Evolutionary conservation across 2,329 filamentous ascomycete genomes (phyloP), one percentile per base, ranked within the genome.

Genomic region (Tolypocladium inflatum): DNA sequence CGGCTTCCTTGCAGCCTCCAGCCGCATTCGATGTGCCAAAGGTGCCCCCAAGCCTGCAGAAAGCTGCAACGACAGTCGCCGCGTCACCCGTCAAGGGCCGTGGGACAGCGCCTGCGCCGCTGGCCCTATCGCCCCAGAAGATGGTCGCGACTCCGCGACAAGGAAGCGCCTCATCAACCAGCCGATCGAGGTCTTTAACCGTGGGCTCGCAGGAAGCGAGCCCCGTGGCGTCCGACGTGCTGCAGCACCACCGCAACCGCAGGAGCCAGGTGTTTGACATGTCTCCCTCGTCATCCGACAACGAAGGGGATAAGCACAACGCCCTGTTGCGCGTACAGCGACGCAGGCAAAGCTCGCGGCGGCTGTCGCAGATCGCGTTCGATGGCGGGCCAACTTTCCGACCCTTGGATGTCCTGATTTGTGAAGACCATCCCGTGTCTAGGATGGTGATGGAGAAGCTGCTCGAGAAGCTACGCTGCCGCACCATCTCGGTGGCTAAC

Each of bases 401-500:
- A 37, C 91, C 94, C 2, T 75, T 99, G 55, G 94, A 99, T 72
- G 89, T 99, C 7, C 79, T 99, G 55, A 96, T 99, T 55, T 97
- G 94, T 70, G 94, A 99, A 74, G 94, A 99, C 67, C 94, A 99
- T 70, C 94, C 94, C 0, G 93, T 99, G 4, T 96, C 94, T 7
- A 85, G 93, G 26, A 86, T 99, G 78, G 93, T 99, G n/a, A 97
- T 99, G 93, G 94, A 99, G 70, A 94, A 96, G 66, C 77, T 99
- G 9, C 81, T 99, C 56, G 94, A 99, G 72, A 99, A 97, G 74
- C 78, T 97, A 41, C 88, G 91, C 41, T 99, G 94, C 67, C 89
- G 94, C 48, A 97, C 93, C 10, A 94, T 99, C 66, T 91, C 90
- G 3, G 93, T 94, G 5, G 82, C 87, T 3, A 96, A 92, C 65